These are phyloP conservation scores for Populus pruinosa DNA, from an alignment of 345 rosid genomes.

Conservation along the genomic window DNA sequence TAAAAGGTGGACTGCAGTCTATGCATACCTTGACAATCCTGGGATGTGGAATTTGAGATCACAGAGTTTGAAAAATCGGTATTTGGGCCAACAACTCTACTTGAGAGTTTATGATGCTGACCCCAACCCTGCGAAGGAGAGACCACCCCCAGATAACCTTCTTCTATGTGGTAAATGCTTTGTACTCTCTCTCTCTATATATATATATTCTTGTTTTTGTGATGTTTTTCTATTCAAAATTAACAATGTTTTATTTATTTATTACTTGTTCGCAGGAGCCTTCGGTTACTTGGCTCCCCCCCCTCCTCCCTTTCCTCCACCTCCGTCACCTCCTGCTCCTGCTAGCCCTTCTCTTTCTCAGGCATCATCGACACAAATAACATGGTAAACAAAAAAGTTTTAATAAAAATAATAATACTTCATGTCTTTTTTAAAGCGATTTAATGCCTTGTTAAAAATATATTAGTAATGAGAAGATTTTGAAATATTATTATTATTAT, in stretches of 20 bases:
- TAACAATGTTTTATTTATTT: neutral
- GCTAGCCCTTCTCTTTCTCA: neutral
- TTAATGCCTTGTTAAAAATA: too few species aligned
- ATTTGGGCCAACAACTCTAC: slow-evolving; percentile 69
- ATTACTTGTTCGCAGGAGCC: slow-evolving; percentile 25
- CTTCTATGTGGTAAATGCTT: slow-evolving; percentile 48
- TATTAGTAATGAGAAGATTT: too few species aligned
- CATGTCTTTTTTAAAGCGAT: too few species aligned
- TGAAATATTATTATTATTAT: too few species aligned
- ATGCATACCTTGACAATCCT: slow-evolving; percentile 70
- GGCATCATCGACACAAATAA: slow-evolving; percentile 9
- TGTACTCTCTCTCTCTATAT: neutral
- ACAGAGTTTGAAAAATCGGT: slow-evolving; percentile 64
- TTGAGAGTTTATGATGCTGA: slow-evolving; percentile 63
- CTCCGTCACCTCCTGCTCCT: slow-evolving; percentile 6
- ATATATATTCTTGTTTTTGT: neutral
- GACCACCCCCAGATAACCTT: slow-evolving; percentile 54
- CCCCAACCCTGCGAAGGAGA: slow-evolving; percentile 58
- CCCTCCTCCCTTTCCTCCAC: neutral
- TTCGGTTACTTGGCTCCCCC: slow-evolving; percentile 7
- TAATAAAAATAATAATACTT: neutral
- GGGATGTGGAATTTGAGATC: slow-evolving; percentile 97
- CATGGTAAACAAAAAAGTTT: slow-evolving; percentile 23
- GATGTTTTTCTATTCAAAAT: neutral
- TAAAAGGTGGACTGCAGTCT: slow-evolving; percentile 57